Base-by-base conservation (phyloP, 2,329 filamentous ascomycete species). In the Talaromyces sp. region DNA sequence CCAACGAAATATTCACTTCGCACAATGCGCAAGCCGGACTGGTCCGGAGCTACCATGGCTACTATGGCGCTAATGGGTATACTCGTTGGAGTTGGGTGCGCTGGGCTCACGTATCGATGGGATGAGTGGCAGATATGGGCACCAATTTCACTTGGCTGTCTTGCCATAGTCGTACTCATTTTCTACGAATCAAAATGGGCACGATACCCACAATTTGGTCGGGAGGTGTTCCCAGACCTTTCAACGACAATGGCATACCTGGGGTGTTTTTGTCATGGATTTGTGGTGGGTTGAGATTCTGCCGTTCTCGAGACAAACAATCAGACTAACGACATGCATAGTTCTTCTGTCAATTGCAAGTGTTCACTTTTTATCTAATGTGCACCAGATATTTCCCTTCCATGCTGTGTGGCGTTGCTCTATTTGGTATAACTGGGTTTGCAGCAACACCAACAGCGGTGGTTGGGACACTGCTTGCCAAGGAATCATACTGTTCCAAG, bases 81-180 rank as follows among this genome's bases (percentile, higher is more conserved):
- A 22, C 68, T 80, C 1, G 62, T 78, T 17, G 75, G 73, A 0
- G 54, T 79, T 5, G 74, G 72, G 5, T 78, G 74, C 69, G 75
- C 72, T 2, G 77, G 77, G 2, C 64, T 69, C 2, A 63, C 68
- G 22, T 70, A 73, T 45, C 52, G 64, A 0, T 80, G 77, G 77
- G 45, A 45, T 6, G 68, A 68, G 20, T 74, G 66, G 56, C 68
- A 67, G 36, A 76, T 74, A 0, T 47, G 79, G 11, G 64, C 70
- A 11, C 75, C 77, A 0, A 61, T 79, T 30, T 57, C 70, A 0
- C 20, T 73, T 3, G 77, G 76, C 0, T 42, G 58, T 3, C 46
- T 47, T 0, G 65, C 68, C 1, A 49, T 77, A 5, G 47, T 68
- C n/a, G 54, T 56, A 2, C 66, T 76, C 13, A 55, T 70, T 1